These are phyloP conservation scores for Agrocybe praecox DNA, from an alignment of 768 basidiomycete genomes.

Conservation along the genomic window DNA sequence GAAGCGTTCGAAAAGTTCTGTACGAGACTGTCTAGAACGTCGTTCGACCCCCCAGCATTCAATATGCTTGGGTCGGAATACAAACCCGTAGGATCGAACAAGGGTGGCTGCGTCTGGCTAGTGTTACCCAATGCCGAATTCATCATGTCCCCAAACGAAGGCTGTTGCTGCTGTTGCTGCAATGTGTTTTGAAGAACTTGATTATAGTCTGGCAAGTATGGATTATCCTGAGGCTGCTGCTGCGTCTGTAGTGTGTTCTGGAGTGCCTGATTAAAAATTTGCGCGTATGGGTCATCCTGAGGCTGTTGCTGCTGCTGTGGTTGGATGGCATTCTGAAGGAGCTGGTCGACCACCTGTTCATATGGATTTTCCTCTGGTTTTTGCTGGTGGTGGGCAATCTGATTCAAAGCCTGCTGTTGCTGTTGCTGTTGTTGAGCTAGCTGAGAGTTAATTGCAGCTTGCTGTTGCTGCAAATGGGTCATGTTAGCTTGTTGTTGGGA, in stretches of 20 bases:
- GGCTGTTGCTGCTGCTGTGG: constrained; percentile 1
- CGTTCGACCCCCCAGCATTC: not conserved
- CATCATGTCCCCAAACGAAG: constrained; percentile 5
- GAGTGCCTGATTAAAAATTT: not conserved
- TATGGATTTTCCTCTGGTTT: constrained; percentile 2
- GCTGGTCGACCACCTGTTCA: not conserved
- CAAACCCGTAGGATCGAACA: constrained; percentile 9
- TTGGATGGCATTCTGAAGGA: not conserved
- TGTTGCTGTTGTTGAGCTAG: constrained; percentile 12
- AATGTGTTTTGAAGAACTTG: not conserved
- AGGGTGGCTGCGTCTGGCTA: not conserved
- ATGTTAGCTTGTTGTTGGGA: no score
- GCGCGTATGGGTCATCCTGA: not conserved
- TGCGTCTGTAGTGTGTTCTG: not conserved
- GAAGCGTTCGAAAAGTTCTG: constrained; percentile 9
- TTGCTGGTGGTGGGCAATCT: not conserved
- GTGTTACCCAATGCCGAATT: not conserved
- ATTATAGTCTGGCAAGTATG: not conserved
- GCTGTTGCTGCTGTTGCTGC: constrained; percentile 2
- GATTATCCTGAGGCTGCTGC: not conserved
- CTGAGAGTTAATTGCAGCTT: not conserved
- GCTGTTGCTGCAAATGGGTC: constrained; percentile 3
- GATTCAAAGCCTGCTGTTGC: constrained; percentile 13
- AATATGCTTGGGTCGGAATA: not conserved
- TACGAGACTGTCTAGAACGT: constrained; percentile 3